These are phyloP conservation scores for Myxozyma lipomycoides DNA, from an alignment of 805 yeast species.

Conservation along the genomic window DNA sequence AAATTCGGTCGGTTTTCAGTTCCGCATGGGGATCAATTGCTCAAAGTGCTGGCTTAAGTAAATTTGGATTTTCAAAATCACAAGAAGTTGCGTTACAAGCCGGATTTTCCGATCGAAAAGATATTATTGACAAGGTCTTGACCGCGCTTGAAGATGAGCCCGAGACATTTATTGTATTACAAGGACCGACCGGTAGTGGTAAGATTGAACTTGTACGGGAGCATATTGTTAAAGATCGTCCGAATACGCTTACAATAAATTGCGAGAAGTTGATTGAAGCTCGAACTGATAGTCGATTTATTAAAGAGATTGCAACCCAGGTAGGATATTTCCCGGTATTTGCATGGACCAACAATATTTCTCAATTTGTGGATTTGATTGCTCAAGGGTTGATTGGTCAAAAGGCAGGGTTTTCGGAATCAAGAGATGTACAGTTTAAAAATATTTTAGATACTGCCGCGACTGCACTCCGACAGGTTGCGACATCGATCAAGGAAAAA, in stretches of 20 bases:
- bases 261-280: conserved; percentile 73
- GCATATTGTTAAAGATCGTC: conserved; percentile 57
- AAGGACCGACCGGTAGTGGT: conserved; percentile 96
- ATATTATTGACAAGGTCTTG: conserved; percentile 61
- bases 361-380: conserved; percentile 75
- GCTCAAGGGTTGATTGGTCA: conserved; percentile 92
- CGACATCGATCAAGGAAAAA: conserved; percentile 23
- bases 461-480: conserved; percentile 69
- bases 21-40: conserved; percentile 7
- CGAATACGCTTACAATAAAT: conserved; percentile 51
- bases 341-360: conserved; percentile 81
- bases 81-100: conserved; percentile 9
- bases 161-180: conserved; percentile 82
- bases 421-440: conserved; percentile 75
- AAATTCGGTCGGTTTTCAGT: conserved; percentile 32
- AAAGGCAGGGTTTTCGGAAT: conserved; percentile 82
- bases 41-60: conserved; percentile 9
- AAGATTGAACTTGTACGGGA: conserved; percentile 73
- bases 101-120: conserved; percentile 66
- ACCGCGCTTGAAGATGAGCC: conserved; percentile 83
- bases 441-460: conserved; percentile 70
- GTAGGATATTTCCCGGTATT: conserved; percentile 91
- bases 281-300: conserved; percentile 65
- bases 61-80: not conserved
- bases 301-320: conserved; percentile 65